Base-by-base conservation (phyloP, 768 basidiomycete species). In the Clavulina sp. region DNA sequence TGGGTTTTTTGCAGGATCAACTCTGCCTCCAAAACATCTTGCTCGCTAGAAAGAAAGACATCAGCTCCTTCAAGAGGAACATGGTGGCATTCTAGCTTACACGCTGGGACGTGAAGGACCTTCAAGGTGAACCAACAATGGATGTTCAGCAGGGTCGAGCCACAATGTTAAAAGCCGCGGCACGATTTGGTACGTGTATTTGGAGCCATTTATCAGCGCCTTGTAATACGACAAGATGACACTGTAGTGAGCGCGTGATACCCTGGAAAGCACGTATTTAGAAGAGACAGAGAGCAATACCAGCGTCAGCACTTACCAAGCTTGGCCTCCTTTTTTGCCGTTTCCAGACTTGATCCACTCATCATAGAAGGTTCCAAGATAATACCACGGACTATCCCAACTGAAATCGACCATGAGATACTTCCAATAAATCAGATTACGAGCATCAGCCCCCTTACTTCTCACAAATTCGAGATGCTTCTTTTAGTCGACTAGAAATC, bases 131-230 rank as follows among this genome's bases (percentile, higher is more conserved):
- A 61, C 48, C 7, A 64, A 33, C 1, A 49, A 56, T 5, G 59
- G 55, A n/a, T 73, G 67, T 49, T 89, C 89, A n/a, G 82, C 89
- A 53, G 85, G 63, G 63, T 95, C 91, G 48, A 97, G 68, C 91
- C 92, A 99, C 29, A 99, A 76, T 0, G 91, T 97, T 5, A 99
- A 72, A 56, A 96, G 71, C 36, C 95, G 79, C 0, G 95, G 92
- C 54, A 99, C 78, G 0, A 89, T 88, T 62, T 93, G 93, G 63
- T 93, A 97, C 23, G 93, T 81, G 63, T 83, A 95, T 69, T 99
- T 99, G 33, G 91, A 87, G 18, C 95, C 95, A 60, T 72, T 67
- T 59, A 70, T 70, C 43, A 92, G 77, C 1, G 91, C 82, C 55
- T 71, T 76, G 2, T 73, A 69, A 56, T 81, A 93, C n/a, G n/a